Conservation (phyloP, 1,284 basidiomycete genomes). For the Sanghuangporus weigelae region DNA sequence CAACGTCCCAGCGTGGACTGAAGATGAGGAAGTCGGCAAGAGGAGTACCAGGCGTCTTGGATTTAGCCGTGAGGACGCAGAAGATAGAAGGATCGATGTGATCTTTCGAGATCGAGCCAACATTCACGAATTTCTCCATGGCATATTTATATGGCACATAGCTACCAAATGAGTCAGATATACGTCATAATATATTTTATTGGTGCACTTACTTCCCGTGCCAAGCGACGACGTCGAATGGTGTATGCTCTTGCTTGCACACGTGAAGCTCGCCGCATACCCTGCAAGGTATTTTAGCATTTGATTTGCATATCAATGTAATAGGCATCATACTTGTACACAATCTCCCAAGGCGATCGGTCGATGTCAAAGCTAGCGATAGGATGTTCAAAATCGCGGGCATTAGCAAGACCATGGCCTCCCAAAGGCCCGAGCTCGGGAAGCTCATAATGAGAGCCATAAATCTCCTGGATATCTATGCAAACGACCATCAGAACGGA, state of each 20-base stretch:
- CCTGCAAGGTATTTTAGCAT: constrained; percentile 7
- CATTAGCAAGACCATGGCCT: constrained; percentile 55
- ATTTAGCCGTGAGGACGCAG: constrained; percentile 59
- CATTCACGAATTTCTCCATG: constrained; percentile 58
- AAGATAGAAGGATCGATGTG: constrained; percentile 63
- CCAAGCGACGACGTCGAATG: constrained; percentile 73
- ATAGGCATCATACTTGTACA: constrained; percentile 33
- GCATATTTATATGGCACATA: constrained; percentile 73
- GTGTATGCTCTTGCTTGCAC: constrained; percentile 59
- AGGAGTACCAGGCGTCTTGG: constrained; percentile 50
- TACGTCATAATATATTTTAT: not conserved
- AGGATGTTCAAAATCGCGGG: constrained; percentile 61
- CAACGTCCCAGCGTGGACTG: constrained; percentile 59
- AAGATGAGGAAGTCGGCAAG: constrained; percentile 61
- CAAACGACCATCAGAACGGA: constrained; percentile 15
- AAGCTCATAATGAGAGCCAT: constrained; percentile 56
- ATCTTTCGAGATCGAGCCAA: constrained; percentile 62
- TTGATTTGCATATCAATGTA: constrained; percentile 3
- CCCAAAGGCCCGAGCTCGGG: constrained; percentile 67
- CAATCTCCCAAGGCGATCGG: constrained; percentile 46
- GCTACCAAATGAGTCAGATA: constrained; percentile 29
- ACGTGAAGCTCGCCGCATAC: constrained; percentile 52
- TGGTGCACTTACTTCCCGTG: constrained; percentile 25
- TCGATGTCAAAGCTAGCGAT: constrained; percentile 61
- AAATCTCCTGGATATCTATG: constrained; percentile 55